Evolutionary conservation across 2,329 filamentous ascomycete genomes (phyloP).

Genomic region (Cytospora schulzeri): DNA sequence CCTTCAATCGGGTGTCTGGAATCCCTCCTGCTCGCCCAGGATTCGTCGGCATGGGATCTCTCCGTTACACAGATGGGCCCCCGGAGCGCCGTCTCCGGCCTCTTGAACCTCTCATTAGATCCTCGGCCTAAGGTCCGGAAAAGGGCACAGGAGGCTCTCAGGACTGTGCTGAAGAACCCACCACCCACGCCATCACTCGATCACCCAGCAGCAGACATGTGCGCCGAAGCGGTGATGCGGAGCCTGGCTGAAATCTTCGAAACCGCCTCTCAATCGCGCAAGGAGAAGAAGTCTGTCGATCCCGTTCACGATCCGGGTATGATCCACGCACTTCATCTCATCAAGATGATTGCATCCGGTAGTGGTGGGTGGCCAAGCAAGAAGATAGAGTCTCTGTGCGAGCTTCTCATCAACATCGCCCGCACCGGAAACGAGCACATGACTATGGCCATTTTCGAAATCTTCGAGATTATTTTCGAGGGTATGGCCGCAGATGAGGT

Average conservation of each 20-base stretch:
- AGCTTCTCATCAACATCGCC: slow-evolving; percentile 85
- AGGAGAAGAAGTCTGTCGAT: slow-evolving; percentile 65
- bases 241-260: slow-evolving; percentile 74
- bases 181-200: slow-evolving; percentile 91
- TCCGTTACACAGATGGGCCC: slow-evolving; percentile 82
- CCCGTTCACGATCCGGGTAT: slow-evolving; percentile 75
- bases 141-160: slow-evolving; percentile 85
- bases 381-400: slow-evolving; percentile 91
- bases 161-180: slow-evolving; percentile 78
- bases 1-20: slow-evolving; percentile 93
- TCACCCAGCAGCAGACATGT: slow-evolving; percentile 94
- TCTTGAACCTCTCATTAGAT: slow-evolving; percentile 83
- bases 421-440: slow-evolving; percentile 91
- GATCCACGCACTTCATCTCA: slow-evolving; percentile 88
- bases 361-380: slow-evolving; percentile 95
- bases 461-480: slow-evolving; percentile 95
- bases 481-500: slow-evolving; percentile 85
- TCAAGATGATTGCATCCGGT: slow-evolving; percentile 84
- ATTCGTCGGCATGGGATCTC: slow-evolving; percentile 84
- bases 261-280: slow-evolving; percentile 64
- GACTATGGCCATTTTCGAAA: slow-evolving; percentile 94
- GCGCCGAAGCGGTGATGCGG: slow-evolving; percentile 84
- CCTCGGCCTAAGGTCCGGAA: slow-evolving; percentile 91
- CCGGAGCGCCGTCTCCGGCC: slow-evolving; percentile 80
- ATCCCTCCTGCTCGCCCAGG: slow-evolving; percentile 86